Evolutionary conservation across 768 basidiomycete species (phyloP).

Genomic region (Multifurca ochricompacta): DNA sequence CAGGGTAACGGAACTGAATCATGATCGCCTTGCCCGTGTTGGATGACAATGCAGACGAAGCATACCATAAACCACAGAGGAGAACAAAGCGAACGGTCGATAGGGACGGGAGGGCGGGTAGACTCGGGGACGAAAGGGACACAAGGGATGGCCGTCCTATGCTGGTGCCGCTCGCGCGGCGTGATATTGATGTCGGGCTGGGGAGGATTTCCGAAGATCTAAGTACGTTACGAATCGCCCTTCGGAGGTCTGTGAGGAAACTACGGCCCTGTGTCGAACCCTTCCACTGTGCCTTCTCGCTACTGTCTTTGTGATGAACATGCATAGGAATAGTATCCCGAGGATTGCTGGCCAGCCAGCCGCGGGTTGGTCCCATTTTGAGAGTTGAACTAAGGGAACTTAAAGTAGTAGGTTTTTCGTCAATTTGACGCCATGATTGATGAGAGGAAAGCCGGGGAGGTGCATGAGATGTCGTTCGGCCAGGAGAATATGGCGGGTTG

Average conservation of each 20-base stretch:
- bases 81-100: conserved; percentile 54
- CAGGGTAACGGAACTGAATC: conserved; percentile 85
- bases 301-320: not conserved
- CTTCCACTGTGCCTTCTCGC: not conserved
- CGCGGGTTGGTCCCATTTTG: conserved; percentile 6
- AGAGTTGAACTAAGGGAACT: conserved; percentile 20
- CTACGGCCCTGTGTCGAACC: not conserved
- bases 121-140: not conserved
- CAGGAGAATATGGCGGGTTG: not conserved
- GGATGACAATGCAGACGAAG: conserved; percentile 84
- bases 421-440: conserved; percentile 15
- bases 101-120: conserved; percentile 22
- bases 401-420: conserved; percentile 11
- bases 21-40: conserved; percentile 97
- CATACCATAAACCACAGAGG: conserved; percentile 89
- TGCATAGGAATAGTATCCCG: conserved; percentile 7
- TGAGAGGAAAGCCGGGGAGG: conserved; percentile 13
- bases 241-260: conserved; percentile 1
- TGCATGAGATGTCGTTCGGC: conserved; percentile 7
- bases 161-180: not conserved
- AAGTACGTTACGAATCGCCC: conserved; percentile 8
- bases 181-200: not conserved
- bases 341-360: conserved; percentile 17
- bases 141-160: not conserved
- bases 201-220: conserved; percentile 11